phyloP scores from a whole-genome alignment of 306 rosid species.

The Begonia loranthoides region DNA sequence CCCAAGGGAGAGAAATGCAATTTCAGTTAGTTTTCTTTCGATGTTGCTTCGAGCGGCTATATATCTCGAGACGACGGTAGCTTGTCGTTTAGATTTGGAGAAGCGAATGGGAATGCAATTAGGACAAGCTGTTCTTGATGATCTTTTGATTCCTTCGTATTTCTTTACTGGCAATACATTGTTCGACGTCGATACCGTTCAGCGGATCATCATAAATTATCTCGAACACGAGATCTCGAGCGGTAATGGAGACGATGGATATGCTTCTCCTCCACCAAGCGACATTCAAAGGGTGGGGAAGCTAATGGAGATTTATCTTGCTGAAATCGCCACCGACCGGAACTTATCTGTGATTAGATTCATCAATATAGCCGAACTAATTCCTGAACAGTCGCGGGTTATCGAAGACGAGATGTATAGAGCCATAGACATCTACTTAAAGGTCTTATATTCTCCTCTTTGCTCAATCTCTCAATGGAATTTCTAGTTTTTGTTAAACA shows the following conservation, averaged over 20 bases:
- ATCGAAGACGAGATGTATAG: constrained; percentile 89
- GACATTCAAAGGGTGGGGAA: constrained; percentile 58
- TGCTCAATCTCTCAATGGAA: no score
- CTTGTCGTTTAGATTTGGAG: constrained; percentile 94
- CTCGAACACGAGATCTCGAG: constrained; percentile 30
- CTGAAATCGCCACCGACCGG: constrained; percentile 71
- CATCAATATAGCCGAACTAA: constrained; percentile 52
- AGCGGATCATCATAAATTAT: constrained; percentile 51
- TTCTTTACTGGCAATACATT: constrained; percentile 70
- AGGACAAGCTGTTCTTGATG: constrained; percentile 73
- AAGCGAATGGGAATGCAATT: constrained; percentile 67
- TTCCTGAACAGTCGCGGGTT: constrained; percentile 74
- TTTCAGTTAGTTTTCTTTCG: constrained; percentile 89
- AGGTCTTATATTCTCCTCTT: constrained; percentile 28
- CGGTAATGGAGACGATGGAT: constrained; percentile 26
- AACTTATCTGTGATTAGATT: constrained; percentile 58
- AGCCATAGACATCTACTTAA: constrained; percentile 80
- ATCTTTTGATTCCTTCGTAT: constrained; percentile 80
- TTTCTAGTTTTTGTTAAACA: no score
- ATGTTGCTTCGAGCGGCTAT: constrained; percentile 77
- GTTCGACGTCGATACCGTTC: constrained; percentile 81
- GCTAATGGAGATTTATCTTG: constrained; percentile 72
- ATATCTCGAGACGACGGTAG: constrained; percentile 80
- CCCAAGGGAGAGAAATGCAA: constrained; percentile 62
- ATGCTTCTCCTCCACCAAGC: constrained; percentile 37